Conservation (phyloP, 208 protist species). For the Crithidia fasciculata region DNA sequence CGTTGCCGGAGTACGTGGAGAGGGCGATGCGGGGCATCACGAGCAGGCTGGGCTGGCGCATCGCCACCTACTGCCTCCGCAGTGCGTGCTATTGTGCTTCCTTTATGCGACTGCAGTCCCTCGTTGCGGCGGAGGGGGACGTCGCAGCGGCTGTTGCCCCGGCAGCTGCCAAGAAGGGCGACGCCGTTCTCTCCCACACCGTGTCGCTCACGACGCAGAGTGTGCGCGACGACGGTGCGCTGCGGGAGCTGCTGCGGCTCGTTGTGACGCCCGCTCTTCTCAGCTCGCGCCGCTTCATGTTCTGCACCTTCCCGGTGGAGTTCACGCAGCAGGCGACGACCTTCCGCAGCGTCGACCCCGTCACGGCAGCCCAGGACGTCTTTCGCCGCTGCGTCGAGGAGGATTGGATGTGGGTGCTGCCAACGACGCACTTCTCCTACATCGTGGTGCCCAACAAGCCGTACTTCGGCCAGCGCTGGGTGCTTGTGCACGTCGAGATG, state of each 20-base stretch:
- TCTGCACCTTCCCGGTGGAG: slow-evolving; percentile 60
- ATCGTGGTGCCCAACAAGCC: slow-evolving; percentile 56
- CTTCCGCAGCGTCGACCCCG: slow-evolving; percentile 55
- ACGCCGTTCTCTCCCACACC: slow-evolving; percentile 28
- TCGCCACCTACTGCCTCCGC: slow-evolving; percentile 31
- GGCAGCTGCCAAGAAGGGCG: neutral
- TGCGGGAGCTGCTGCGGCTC: slow-evolving; percentile 51
- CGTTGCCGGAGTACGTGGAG: slow-evolving; percentile 19
- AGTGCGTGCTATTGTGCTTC: slow-evolving; percentile 21
- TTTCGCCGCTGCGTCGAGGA: slow-evolving; percentile 76
- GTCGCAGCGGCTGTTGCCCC: neutral
- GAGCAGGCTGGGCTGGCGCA: slow-evolving; percentile 22
- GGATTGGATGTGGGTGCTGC: slow-evolving; percentile 80
- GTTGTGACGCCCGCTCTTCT: slow-evolving; percentile 70
- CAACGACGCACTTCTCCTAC: slow-evolving; percentile 40
- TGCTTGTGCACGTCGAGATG: slow-evolving; percentile 62
- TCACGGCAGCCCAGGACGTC: slow-evolving; percentile 55
- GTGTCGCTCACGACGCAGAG: slow-evolving; percentile 5
- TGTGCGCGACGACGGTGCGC: slow-evolving; percentile 29
- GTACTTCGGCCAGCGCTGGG: slow-evolving; percentile 62
- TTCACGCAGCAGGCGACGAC: slow-evolving; percentile 79
- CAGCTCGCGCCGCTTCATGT: slow-evolving; percentile 52
- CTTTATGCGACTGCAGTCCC: slow-evolving; percentile 14
- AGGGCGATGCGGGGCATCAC: slow-evolving; percentile 21
- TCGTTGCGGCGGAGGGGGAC: slow-evolving; percentile 6